Base-by-base conservation (phyloP, 1,284 basidiomycete genomes). In the Leccinum subrobustum region DNA sequence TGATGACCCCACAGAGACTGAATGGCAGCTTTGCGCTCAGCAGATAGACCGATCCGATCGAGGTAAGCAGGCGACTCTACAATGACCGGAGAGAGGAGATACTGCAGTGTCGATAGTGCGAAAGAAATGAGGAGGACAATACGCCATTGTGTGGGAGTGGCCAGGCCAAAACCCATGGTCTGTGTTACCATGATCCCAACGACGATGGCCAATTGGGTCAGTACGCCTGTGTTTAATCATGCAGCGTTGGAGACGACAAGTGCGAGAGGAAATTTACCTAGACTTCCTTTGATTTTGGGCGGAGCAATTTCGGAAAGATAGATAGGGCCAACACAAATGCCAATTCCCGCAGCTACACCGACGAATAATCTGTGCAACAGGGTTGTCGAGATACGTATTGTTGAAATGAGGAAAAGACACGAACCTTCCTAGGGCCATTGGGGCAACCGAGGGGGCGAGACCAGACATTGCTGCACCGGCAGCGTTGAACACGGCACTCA, bases 191-290 rank as follows among this genome's bases (percentile, higher is more conserved):
- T 88, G 63, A 96, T 90, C 20, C 93, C 93, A 51, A 92, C 70
- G 35, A 95, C 92, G 68, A 95, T 92, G 29, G 84, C 88, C 39
- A 96, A 78, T 70, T 96, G 95, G n/a, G 93, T 94, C 42, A 96
- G 79, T 25, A 95, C 91, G 29, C 94, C 93, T 83, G 75, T 61
- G 57, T 60, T 59, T 57, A 31, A 25, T 71, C 56, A 59, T 66
- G 35, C 67, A 65, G 53, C 18, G 55, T 23, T 47, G 4, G 42
- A 33, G 16, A 27, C 27, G 56, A 61, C 54, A 35, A 20, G 48
- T 4, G 3, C 4, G 51, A 27, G 14, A 52, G 11, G 0, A 23
- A 16, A 7, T 39, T 57, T 65, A 85, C 90, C 91, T 61, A 92
- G 78, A 57, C 81, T 87, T n/a, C 91, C 91, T 66, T 83, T 85